A percentile compares a stretch with the other conserved stretches of the same genome.
Evolutionary conservation across 305 asterid genomes (phyloP).

Genomic region (Fraxinus angustifolia): DNA sequence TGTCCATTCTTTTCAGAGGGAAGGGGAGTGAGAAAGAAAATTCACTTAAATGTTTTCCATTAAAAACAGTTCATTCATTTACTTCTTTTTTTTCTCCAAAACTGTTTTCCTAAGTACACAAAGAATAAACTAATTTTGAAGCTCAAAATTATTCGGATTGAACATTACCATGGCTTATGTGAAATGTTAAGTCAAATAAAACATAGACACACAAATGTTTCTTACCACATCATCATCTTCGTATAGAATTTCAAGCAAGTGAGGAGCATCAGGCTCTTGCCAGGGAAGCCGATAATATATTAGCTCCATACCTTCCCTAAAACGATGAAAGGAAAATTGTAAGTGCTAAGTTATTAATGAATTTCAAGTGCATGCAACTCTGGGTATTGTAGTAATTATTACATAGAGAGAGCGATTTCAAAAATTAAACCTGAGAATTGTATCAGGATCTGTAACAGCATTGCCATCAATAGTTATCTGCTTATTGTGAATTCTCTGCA

Average conservation of each 20-base stretch:
- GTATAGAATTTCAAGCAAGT: slow-evolving; percentile 55
- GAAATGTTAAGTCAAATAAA: not conserved
- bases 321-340: not conserved
- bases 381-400: not conserved
- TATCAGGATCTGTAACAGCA: slow-evolving; percentile 52
- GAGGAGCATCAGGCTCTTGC: slow-evolving; percentile 91
- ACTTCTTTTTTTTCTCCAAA: not conserved
- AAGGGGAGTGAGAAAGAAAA: not conserved
- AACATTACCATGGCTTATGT: not conserved
- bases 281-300: slow-evolving; percentile 61
- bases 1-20: not conserved
- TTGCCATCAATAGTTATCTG: slow-evolving; percentile 67
- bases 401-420: not conserved
- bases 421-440: slow-evolving; percentile 56
- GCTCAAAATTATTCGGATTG: slow-evolving; percentile 2
- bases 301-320: slow-evolving; percentile 34
- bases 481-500: slow-evolving; percentile 83
- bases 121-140: not conserved
- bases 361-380: slow-evolving; percentile 3
- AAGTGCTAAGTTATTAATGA: not conserved
- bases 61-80: not conserved
- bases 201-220: not conserved
- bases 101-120: not conserved
- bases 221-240: slow-evolving; percentile 79
- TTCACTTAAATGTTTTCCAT: not conserved